phyloP scores from a whole-genome alignment of 768 basidiomycete genomes.

The Phanerodontia chrysosporium region DNA sequence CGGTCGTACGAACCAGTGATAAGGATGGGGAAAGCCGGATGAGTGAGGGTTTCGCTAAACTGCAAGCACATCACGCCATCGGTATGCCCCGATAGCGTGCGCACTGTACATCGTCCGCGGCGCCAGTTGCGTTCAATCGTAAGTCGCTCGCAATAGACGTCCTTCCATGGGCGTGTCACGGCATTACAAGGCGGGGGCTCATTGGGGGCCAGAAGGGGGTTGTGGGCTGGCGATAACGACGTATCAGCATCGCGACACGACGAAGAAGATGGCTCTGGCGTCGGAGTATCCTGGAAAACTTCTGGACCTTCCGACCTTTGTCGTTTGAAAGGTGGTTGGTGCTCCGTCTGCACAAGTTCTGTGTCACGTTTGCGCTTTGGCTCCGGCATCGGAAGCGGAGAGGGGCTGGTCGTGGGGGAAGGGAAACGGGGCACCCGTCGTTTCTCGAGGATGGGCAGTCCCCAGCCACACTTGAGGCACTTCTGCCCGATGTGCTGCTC shows the following conservation, averaged over 20 bases:
- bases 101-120: slow-evolving; percentile 81
- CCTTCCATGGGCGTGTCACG: slow-evolving; percentile 92
- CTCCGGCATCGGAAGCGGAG: slow-evolving; percentile 21
- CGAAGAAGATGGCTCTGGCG: neutral
- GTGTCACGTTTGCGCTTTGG: slow-evolving; percentile 35
- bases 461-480: slow-evolving; percentile 97
- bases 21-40: slow-evolving; percentile 87
- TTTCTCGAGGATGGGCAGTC: slow-evolving; percentile 85
- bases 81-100: slow-evolving; percentile 86
- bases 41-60: slow-evolving; percentile 78
- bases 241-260: neutral
- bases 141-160: slow-evolving; percentile 96
- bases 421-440: slow-evolving; percentile 44
- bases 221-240: slow-evolving; percentile 15
- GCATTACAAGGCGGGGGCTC: slow-evolving; percentile 21
- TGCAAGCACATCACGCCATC: slow-evolving; percentile 98
- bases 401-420: slow-evolving; percentile 25
- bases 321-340: slow-evolving; percentile 50
- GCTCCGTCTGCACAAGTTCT: slow-evolving; percentile 20
- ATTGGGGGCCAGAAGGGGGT: slow-evolving; percentile 22
- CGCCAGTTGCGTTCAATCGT: slow-evolving; percentile 97
- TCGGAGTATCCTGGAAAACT: neutral
- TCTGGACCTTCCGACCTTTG: slow-evolving; percentile 33
- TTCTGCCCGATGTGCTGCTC: slow-evolving; percentile 98
- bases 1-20: slow-evolving; percentile 98